A percentile compares a stretch with the other conserved stretches of the same genome.
Conservation (phyloP, 768 basidiomycete species). For the Pleurotus tuber-regium region DNA sequence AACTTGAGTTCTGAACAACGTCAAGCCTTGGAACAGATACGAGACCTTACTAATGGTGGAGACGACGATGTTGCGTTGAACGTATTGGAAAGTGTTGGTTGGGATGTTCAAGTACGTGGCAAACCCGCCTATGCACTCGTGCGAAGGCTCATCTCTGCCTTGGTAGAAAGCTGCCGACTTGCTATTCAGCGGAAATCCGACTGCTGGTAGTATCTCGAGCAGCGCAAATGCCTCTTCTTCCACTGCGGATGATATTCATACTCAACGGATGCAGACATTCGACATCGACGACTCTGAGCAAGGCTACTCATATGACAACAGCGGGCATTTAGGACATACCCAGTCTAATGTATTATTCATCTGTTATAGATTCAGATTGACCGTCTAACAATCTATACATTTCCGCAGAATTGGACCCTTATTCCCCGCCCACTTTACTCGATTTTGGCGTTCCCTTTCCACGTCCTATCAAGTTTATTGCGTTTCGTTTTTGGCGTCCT, state of each 20-base stretch:
- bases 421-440: conserved; percentile 39
- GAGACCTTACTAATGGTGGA: conserved; percentile 55
- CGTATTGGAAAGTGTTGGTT: conserved; percentile 60
- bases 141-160: background rate
- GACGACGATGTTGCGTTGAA: conserved; percentile 62
- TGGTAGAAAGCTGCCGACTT: conserved; percentile 56
- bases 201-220: conserved; percentile 15
- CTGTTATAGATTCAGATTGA: too few species aligned
- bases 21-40: conserved; percentile 43
- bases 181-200: conserved; percentile 36
- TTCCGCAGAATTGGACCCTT: conserved; percentile 18
- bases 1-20: conserved; percentile 19
- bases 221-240: conserved; percentile 13
- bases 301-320: conserved; percentile 13
- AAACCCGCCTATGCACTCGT: background rate
- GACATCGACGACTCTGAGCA: conserved; percentile 54
- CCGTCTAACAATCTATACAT: background rate
- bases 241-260: conserved; percentile 3
- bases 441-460: conserved; percentile 57
- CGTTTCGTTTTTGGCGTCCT: conserved; percentile 66
- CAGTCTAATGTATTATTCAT: too few species aligned
- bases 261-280: conserved; percentile 32
- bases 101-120: conserved; percentile 66
- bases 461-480: conserved; percentile 56
- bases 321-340: conserved; percentile 15